Evolutionary conservation across 1,139 yeast species (phyloP).

Genomic region (Torulaspora pretoriensis): DNA sequence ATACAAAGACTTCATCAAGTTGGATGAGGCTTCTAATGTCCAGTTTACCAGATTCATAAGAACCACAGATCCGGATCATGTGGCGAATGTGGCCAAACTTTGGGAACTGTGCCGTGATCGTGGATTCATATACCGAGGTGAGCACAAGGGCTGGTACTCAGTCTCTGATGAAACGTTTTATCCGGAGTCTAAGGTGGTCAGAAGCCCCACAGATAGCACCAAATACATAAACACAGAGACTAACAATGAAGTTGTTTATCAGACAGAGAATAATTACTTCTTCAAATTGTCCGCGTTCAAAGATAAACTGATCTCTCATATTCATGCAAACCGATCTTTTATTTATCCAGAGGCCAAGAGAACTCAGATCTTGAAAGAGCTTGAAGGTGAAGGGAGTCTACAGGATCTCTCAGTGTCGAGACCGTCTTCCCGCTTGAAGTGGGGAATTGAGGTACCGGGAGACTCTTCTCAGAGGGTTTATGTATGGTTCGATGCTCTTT

Average conservation of each 20-base stretch:
- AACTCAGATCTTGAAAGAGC: constrained; percentile 53
- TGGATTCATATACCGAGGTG: constrained; percentile 74
- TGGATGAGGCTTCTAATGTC: constrained; percentile 57
- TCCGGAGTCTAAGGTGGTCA: constrained; percentile 71
- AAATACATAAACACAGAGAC: constrained; percentile 63
- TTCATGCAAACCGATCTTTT: constrained; percentile 46
- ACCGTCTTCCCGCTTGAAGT: constrained; percentile 66
- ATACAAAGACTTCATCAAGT: constrained; percentile 55
- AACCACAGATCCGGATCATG: constrained; percentile 83
- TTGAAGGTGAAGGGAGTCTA: constrained; percentile 45
- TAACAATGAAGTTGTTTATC: constrained; percentile 67
- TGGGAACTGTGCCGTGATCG: constrained; percentile 61
- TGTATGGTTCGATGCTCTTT: constrained; percentile 96
- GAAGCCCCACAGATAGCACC: constrained; percentile 29
- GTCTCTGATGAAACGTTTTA: constrained; percentile 92
- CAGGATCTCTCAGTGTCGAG: constrained; percentile 80
- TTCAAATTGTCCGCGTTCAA: constrained; percentile 66
- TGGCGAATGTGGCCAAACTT: constrained; percentile 55
- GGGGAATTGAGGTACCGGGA: constrained; percentile 91
- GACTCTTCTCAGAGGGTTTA: constrained; percentile 77
- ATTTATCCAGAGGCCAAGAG: constrained; percentile 62
- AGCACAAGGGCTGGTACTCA: constrained; percentile 93
- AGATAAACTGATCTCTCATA: constrained; percentile 43
- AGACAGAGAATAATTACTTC: constrained; percentile 81
- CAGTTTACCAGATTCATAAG: constrained; percentile 75